phyloP scores from a whole-genome alignment of 2,329 filamentous ascomycete species.

The Arthroderma uncinatum region DNA sequence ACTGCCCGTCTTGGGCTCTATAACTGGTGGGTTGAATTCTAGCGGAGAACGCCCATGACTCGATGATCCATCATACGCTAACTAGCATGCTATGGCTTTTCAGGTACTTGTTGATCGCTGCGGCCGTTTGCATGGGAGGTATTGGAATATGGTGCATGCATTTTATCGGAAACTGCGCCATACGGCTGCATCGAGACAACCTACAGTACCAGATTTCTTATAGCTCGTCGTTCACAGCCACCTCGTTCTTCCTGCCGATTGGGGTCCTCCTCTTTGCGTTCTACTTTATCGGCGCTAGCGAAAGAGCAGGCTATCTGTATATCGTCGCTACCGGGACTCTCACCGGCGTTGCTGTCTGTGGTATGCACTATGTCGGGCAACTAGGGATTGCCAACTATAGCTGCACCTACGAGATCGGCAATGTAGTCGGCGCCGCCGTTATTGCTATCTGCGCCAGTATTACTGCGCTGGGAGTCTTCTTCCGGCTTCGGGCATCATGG shows the following conservation, averaged over 20 bases:
- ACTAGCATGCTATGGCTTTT: not conserved
- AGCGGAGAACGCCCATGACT: not conserved
- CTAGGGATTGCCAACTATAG: conserved; percentile 67
- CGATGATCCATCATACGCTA: not conserved
- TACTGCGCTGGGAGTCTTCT: conserved; percentile 62
- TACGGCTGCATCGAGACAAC: conserved; percentile 55
- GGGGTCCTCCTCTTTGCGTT: conserved; percentile 63
- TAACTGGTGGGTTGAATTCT: conserved; percentile 51
- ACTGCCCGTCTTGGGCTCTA: conserved; percentile 57
- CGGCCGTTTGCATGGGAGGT: conserved; percentile 61
- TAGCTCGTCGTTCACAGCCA: conserved; percentile 56
- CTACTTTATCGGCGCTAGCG: conserved; percentile 52
- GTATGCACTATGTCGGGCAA: conserved; percentile 85
- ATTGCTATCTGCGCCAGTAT: conserved; percentile 65
- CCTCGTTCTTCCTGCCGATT: conserved; percentile 73
- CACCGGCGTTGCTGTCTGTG: conserved; percentile 63
- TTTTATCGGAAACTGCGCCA: conserved; percentile 71
- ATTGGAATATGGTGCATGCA: conserved; percentile 72
- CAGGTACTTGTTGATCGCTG: conserved; percentile 48
- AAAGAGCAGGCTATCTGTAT: conserved; percentile 47
- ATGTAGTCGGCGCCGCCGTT: conserved; percentile 56
- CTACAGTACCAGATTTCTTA: conserved; percentile 60
- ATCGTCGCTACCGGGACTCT: conserved; percentile 54
- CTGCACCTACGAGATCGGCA: conserved; percentile 48
- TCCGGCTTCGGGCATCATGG: conserved; percentile 64